Conservation (phyloP, 306 rosid genomes). For the Rosa persica region DNA sequence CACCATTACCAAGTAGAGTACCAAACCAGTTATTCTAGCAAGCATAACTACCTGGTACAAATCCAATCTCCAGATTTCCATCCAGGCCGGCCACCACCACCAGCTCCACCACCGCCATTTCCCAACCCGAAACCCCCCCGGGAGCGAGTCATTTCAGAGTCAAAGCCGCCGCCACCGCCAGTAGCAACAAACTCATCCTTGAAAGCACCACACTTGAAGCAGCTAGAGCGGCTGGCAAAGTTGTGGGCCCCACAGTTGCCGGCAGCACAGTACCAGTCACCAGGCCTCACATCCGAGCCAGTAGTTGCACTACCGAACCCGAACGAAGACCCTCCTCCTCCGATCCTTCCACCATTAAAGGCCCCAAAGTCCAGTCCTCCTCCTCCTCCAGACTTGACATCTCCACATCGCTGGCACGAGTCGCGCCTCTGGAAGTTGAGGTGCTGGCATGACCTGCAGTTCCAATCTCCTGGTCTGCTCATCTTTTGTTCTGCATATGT, state of each 20-base stretch:
- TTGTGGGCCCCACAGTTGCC: constrained; percentile 85
- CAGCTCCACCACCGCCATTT: constrained; percentile 24
- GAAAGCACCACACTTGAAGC: constrained; percentile 96
- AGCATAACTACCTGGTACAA: constrained; percentile 62
- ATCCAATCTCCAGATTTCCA: constrained; percentile 99
- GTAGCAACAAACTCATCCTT: constrained; percentile 61
- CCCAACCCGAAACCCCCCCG: constrained; percentile 39
- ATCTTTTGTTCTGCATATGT: constrained; percentile 38
- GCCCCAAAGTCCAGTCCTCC: constrained; percentile 40
- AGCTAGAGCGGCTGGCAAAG: constrained; percentile 91
- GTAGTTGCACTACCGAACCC: constrained; percentile 38
- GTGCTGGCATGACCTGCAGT: constrained; percentile 96
- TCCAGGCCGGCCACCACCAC: constrained; percentile 54
- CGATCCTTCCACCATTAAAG: constrained; percentile 38
- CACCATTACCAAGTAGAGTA: neutral
- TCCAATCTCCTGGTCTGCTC: constrained; percentile 99
- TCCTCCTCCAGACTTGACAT: constrained; percentile 41
- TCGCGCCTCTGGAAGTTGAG: constrained; percentile 95
- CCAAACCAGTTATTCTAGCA: neutral
- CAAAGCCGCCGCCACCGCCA: constrained; percentile 32
- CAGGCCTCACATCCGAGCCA: constrained; percentile 86
- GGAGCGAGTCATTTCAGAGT: constrained; percentile 51
- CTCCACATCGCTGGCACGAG: constrained; percentile 94
- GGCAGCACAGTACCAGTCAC: constrained; percentile 88
- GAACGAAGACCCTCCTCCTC: constrained; percentile 63